Evolutionary conservation across 2,329 filamentous ascomycete species (phyloP).

Genomic region (Trichophaea hybrida): DNA sequence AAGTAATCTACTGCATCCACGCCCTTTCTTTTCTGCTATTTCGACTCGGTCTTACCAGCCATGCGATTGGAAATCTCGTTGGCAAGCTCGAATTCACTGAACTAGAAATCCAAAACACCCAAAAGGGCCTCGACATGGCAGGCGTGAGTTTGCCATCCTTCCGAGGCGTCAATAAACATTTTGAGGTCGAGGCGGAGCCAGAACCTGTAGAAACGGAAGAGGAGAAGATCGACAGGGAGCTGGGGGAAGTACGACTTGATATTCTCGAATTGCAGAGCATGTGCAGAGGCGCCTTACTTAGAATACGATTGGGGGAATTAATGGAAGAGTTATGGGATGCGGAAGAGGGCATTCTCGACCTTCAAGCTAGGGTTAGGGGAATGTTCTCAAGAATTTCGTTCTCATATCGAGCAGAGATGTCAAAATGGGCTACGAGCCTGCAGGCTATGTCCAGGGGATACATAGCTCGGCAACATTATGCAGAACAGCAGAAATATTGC

Average conservation of each 20-base stretch:
- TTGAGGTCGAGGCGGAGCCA: conserved; percentile 60
- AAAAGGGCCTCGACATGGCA: conserved; percentile 90
- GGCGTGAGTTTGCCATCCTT: conserved; percentile 96
- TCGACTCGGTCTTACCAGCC: conserved; percentile 85
- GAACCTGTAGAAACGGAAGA: conserved; percentile 72
- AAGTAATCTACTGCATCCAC: conserved; percentile 98
- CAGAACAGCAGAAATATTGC: conserved; percentile 51
- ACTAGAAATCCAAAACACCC: conserved; percentile 90
- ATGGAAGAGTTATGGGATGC: conserved; percentile 87
- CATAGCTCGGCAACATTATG: conserved; percentile 50
- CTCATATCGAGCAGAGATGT: conserved; percentile 26
- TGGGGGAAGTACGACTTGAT: conserved; percentile 57
- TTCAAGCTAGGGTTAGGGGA: conserved; percentile 80
- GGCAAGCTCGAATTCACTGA: conserved; percentile 95
- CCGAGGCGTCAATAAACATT: conserved; percentile 90
- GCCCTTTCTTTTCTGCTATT: conserved; percentile 94
- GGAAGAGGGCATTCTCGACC: conserved; percentile 61
- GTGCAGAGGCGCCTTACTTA: conserved; percentile 62
- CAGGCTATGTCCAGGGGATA: conserved; percentile 70
- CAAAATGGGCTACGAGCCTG: conserved; percentile 24
- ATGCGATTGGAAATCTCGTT: conserved; percentile 90
- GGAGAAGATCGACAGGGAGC: conserved; percentile 67
- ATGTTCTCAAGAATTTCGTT: conserved; percentile 26
- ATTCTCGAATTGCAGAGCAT: conserved; percentile 78
- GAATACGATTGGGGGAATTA: conserved; percentile 59